A percentile compares a stretch with the other conserved stretches of the same genome.
These are phyloP conservation scores for Omphalea diandra DNA, from an alignment of 441 rosid genomes.

Conservation along the genomic window DNA sequence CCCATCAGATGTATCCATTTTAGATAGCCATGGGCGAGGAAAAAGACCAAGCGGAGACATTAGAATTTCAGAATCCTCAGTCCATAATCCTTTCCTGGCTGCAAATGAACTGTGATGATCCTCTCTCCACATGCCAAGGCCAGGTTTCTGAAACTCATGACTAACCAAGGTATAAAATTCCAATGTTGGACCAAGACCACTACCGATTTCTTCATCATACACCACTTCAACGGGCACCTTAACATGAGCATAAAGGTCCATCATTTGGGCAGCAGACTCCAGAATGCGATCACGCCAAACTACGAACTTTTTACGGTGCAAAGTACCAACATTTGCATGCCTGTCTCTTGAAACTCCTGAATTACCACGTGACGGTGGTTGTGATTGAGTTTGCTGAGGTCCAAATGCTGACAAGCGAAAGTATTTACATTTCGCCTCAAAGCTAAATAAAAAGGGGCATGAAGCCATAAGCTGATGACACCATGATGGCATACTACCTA, in stretches of 20 bases:
- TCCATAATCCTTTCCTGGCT: conserved; percentile 24
- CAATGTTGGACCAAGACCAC: conserved; percentile 98
- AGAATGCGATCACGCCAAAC: conserved; percentile 72
- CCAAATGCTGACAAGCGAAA: conserved; percentile 83
- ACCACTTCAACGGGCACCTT: conserved; percentile 89
- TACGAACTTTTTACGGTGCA: conserved; percentile 71
- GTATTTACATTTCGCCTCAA: conserved; percentile 79
- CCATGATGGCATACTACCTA: conserved; percentile 86
- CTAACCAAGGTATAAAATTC: conserved; percentile 94
- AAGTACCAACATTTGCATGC: conserved; percentile 42
- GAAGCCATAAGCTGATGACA: conserved; percentile 81
- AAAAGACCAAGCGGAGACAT: conserved; percentile 65
- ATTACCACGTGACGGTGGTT: conserved; percentile 42
- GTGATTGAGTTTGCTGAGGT: conserved; percentile 43
- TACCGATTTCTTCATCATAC: conserved; percentile 94
- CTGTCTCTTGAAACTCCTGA: conserved; percentile 53
- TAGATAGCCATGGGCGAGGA: conserved; percentile 76
- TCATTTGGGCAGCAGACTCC: conserved; percentile 85
- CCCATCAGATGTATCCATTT: conserved; percentile 38
- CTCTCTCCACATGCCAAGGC: conserved; percentile 92
- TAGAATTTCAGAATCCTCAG: conserved; percentile 33
- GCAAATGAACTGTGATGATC: conserved; percentile 41
- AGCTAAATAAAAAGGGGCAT: conserved; percentile 90
- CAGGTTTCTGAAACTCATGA: conserved; percentile 79
- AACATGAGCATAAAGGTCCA: conserved; percentile 60